Conservation (phyloP, 345 rosid genomes). For the Citrus maxima region DNA sequence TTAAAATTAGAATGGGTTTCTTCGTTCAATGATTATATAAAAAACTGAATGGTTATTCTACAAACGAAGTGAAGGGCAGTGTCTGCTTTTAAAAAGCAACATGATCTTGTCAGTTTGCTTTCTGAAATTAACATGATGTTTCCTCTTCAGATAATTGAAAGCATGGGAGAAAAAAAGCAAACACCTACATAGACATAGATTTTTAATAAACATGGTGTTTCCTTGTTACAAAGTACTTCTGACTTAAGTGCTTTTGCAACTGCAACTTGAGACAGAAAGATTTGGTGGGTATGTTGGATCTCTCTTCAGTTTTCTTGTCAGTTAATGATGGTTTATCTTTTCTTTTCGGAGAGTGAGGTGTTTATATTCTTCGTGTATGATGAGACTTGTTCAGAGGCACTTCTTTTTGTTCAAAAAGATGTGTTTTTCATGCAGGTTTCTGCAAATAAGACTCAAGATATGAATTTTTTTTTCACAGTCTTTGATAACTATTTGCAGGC, state of each 20-base stretch:
- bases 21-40: background rate
- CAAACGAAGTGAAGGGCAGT: background rate
- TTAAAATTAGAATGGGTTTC: background rate
- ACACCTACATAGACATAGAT: background rate
- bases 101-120: constrained; percentile 6
- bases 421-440: background rate
- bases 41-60: background rate
- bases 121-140: constrained; percentile 11
- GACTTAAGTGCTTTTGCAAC: background rate
- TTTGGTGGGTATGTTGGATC: constrained; percentile 16
- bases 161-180: background rate
- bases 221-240: background rate
- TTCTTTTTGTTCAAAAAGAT: background rate
- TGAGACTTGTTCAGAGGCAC: background rate
- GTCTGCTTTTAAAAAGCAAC: constrained; percentile 15
- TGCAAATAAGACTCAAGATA: background rate
- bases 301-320: background rate
- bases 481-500: background rate
- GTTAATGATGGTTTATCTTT: background rate
- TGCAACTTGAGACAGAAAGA: background rate
- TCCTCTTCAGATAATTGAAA: constrained; percentile 1
- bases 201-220: background rate
- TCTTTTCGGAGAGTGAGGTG: background rate
- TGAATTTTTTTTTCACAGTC: background rate
- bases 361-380: background rate